A percentile compares a stretch with the other conserved stretches of the same genome.
These are phyloP conservation scores for Microascus cirrosus DNA, from an alignment of 2,329 filamentous ascomycete genomes.

Conservation along the genomic window DNA sequence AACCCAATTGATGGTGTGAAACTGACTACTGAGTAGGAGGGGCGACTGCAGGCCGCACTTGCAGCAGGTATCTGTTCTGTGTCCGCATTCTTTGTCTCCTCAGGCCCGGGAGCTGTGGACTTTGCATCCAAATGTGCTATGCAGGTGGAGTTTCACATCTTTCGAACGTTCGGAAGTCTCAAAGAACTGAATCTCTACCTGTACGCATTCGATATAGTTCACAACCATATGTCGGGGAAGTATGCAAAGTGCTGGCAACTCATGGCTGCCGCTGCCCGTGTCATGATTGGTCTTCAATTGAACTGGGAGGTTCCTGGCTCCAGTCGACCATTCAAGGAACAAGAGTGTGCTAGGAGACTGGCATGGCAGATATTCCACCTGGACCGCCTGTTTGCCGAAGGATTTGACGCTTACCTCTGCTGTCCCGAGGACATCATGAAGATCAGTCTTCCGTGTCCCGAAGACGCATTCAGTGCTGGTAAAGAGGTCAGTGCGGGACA, in stretches of 20 bases:
- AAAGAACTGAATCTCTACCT: slow-evolving; percentile 21
- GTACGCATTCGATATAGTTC: slow-evolving; percentile 21
- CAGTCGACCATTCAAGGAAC: slow-evolving; percentile 19
- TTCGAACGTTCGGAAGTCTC: slow-evolving; percentile 26
- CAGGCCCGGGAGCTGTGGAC: slow-evolving; percentile 18
- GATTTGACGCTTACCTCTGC: slow-evolving; percentile 27
- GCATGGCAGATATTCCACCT: slow-evolving; percentile 26
- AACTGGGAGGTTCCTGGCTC: slow-evolving; percentile 23
- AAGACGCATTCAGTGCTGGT: slow-evolving; percentile 20
- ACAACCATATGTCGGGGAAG: slow-evolving; percentile 22
- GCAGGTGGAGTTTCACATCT: slow-evolving; percentile 25
- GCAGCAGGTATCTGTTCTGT: slow-evolving; percentile 27
- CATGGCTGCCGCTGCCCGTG: slow-evolving; percentile 21
- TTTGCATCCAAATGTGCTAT: slow-evolving; percentile 25
- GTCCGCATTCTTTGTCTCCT: slow-evolving; percentile 22
- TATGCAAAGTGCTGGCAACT: slow-evolving; percentile 28
- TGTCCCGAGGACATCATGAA: slow-evolving; percentile 24
- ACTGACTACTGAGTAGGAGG: neutral
- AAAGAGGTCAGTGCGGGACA: slow-evolving; percentile 17
- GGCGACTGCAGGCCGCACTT: neutral
- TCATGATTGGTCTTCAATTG: slow-evolving; percentile 25
- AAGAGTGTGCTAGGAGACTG: slow-evolving; percentile 23
- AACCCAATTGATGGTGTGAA: neutral
- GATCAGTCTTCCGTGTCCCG: slow-evolving; percentile 22
- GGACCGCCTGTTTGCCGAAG: slow-evolving; percentile 24